Percentiles rank a stretch among this genome's conserved stretches.
phyloP scores from a whole-genome alignment of 768 basidiomycete species.

The Leucocoprinus leucothites region DNA sequence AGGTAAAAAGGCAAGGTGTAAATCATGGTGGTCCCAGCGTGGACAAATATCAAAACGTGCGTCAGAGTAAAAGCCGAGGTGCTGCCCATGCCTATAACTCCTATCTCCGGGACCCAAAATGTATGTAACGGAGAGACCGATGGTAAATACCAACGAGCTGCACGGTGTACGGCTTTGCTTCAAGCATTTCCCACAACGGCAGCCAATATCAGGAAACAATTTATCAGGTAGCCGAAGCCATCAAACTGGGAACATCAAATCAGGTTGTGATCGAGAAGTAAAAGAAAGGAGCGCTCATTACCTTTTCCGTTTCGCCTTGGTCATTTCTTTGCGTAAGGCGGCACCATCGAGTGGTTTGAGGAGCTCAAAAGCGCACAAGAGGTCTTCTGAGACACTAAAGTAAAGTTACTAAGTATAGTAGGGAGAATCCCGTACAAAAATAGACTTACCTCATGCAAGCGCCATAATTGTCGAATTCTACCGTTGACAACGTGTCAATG shows the following conservation, averaged over 20 bases:
- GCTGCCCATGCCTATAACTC: not conserved
- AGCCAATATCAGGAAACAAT: not conserved
- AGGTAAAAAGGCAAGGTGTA: not conserved
- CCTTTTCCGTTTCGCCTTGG: constrained; percentile 98
- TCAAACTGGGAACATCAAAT: constrained; percentile 3
- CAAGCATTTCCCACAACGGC: not conserved
- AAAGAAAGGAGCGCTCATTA: constrained; percentile 25
- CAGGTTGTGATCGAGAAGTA: not conserved
- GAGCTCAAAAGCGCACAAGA: constrained; percentile 96
- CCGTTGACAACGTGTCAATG: constrained; percentile 16
- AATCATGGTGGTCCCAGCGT: too few relatives aligned
- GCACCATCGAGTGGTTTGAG: constrained; percentile 94
- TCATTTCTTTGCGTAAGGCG: constrained; percentile 96
- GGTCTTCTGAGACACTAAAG: constrained; percentile 88
- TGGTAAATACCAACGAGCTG: not conserved
- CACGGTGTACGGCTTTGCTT: not conserved
- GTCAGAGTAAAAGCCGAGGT: constrained; percentile 1
- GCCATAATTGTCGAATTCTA: constrained; percentile 94
- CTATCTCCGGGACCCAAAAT: not conserved
- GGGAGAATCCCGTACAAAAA: constrained; percentile 11
- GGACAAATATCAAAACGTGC: not conserved
- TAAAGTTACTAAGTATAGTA: constrained; percentile 14
- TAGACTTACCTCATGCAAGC: constrained; percentile 83
- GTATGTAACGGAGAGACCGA: not conserved
- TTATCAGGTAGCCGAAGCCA: constrained; percentile 9